Evolutionary conservation across 2,329 filamentous ascomycete species (phyloP), one percentile per base, ranked within the genome.

Genomic region (Aureobasidium uvarum): DNA sequence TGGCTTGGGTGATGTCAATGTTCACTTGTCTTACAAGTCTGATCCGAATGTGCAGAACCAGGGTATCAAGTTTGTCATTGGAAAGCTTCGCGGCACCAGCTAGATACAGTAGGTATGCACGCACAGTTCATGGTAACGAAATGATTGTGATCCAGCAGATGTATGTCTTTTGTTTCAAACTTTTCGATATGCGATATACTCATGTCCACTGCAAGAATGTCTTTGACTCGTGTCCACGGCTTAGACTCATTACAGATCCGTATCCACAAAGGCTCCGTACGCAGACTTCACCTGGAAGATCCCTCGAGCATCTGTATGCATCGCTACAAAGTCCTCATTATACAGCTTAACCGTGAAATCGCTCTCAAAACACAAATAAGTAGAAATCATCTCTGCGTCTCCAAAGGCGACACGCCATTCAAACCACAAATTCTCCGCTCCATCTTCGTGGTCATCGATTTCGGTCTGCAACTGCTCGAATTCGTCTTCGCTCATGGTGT

Each of bases 1-100:
- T 54, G 75, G 73, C 6, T 43, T 46, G 25, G 75, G 74, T 1
- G 74, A 77, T 46, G 75, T 73, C 28, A 55, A 64, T 5, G 67
- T 70, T 66, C 74, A 77, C 63, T 63, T 76, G 36, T 67, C 69
- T 28, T 77, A 77, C 59, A 64, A 69, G 0, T 62, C 7, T 2
- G 70, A 73, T 31, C 14, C 71, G 6, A 46, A 65, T 3, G 75
- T 73, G 2, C 74, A 76, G 70, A 70, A 69, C 3, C 39, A 76
- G 63, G 75, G 74, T 20, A 68, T 68, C 4, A 66, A 63, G 5
- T 76, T 71, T 55, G 67, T 72, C 14, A 66, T 68, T 33, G 68
- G 59, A 11, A 66, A 66, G 56, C 55, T 71, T 16, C 33, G 8
- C 3, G 59, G 46, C 2, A 62, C 59, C n/a, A 58, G 14, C 28